phyloP scores from a whole-genome alignment of 1,284 basidiomycete genomes.

The Irpex sp. region DNA sequence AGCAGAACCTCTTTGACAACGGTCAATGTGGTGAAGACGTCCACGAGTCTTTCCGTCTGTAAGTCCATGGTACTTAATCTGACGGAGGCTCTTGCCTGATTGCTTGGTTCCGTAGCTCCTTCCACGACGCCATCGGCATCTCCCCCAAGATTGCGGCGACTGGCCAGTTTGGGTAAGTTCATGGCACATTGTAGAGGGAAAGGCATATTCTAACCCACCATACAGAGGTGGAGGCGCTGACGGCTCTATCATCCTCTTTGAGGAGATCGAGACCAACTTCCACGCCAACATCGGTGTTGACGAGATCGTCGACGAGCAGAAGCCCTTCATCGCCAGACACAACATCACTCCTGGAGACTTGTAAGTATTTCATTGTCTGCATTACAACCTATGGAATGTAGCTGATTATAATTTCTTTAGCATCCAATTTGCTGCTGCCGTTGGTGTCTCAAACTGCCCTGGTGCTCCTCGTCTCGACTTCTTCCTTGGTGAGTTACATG shows the following conservation, averaged over 20 bases:
- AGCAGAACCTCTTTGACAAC: slow-evolving; percentile 29
- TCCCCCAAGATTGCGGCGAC: slow-evolving; percentile 22
- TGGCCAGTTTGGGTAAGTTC: slow-evolving; percentile 19
- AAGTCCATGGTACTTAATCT: too few relatives aligned
- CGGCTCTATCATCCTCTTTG: slow-evolving; percentile 27
- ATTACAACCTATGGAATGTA: neutral
- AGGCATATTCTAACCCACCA: neutral
- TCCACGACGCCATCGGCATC: slow-evolving; percentile 1
- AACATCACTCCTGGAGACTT: slow-evolving; percentile 28
- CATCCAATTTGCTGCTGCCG: slow-evolving; percentile 28
- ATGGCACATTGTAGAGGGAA: neutral
- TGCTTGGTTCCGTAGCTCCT: neutral
- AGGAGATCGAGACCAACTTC: slow-evolving; percentile 22
- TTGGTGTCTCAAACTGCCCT: slow-evolving; percentile 25
- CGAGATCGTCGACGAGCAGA: slow-evolving; percentile 24
- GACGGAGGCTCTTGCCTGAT: too few relatives aligned
- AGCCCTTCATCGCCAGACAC: slow-evolving; percentile 23
- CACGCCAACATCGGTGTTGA: slow-evolving; percentile 27
- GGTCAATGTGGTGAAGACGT: slow-evolving; percentile 18
- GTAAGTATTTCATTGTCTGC: slow-evolving; percentile 11
- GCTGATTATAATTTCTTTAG: slow-evolving; percentile 7
- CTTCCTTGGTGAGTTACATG: slow-evolving; percentile 19
- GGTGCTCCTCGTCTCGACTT: slow-evolving; percentile 26
- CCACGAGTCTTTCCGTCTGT: slow-evolving; percentile 16
- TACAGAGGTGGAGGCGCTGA: slow-evolving; percentile 26